phyloP scores from a whole-genome alignment of 2,329 filamentous ascomycete genomes.

The Colletotrichum lini region DNA sequence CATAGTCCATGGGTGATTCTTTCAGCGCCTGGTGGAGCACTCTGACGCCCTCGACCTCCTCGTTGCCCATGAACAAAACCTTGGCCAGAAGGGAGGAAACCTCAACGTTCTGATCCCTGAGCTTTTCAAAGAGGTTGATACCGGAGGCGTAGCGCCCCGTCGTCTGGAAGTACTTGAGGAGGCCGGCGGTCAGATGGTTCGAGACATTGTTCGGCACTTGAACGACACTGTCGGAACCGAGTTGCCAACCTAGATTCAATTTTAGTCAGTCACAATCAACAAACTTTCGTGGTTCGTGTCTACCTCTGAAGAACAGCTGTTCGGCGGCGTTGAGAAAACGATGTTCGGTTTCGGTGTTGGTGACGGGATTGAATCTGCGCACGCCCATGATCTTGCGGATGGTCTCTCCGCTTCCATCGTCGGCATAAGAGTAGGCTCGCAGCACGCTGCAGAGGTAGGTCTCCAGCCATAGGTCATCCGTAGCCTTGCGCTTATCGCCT shows the following conservation, averaged over 20 bases:
- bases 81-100: conserved; percentile 93
- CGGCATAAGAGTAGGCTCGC: conserved; percentile 95
- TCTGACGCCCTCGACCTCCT: conserved; percentile 95
- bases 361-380: conserved; percentile 95
- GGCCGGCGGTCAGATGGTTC: conserved; percentile 94
- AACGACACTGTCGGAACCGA: conserved; percentile 96
- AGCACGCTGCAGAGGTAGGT: conserved; percentile 97
- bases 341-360: conserved; percentile 98
- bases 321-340: conserved; percentile 96
- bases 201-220: conserved; percentile 97
- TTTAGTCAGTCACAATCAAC: conserved; percentile 41
- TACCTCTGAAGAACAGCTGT: conserved; percentile 93
- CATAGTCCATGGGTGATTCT: conserved; percentile 97
- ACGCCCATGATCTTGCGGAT: conserved; percentile 99
- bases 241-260: conserved; percentile 80
- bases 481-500: conserved; percentile 93
- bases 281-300: conserved; percentile 30
- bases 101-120: conserved; percentile 90
- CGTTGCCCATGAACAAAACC: conserved; percentile 93
- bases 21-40: conserved; percentile 90
- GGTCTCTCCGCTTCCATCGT: conserved; percentile 92
- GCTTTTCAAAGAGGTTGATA: conserved; percentile 97
- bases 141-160: conserved; percentile 95
- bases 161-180: conserved; percentile 94
- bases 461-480: conserved; percentile 96